Evolutionary conservation across 1,139 yeast species (phyloP).

Genomic region (Magnusiomyces sp.): DNA sequence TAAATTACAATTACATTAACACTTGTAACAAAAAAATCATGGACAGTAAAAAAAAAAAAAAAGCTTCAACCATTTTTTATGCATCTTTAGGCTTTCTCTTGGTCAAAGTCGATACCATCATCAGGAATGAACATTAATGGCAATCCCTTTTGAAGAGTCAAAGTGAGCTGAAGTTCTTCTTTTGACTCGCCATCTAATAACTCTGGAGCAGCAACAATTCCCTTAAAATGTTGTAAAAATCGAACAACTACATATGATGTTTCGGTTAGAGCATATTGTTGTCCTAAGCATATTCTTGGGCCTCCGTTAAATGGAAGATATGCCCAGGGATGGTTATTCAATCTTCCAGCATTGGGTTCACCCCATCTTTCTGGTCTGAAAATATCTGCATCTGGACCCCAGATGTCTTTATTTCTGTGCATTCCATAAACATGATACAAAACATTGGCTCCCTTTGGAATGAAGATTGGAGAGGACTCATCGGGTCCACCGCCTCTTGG

Average conservation of each 20-base stretch:
- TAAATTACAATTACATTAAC: no score
- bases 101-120: background rate
- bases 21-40: no score
- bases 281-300: conserved; percentile 51
- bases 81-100: no score
- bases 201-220: conserved; percentile 16
- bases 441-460: conserved; percentile 20
- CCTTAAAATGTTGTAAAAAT: conserved; percentile 33
- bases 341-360: conserved; percentile 12
- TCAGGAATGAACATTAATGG: background rate
- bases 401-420: conserved; percentile 39
- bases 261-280: conserved; percentile 51
- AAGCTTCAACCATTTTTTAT: no score
- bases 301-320: conserved; percentile 45
- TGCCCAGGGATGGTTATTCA: conserved; percentile 24
- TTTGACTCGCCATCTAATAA: background rate
- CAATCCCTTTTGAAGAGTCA: conserved; percentile 1
- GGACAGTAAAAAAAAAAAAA: no score
- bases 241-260: conserved; percentile 42
- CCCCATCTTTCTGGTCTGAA: conserved; percentile 47
- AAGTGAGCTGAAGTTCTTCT: background rate
- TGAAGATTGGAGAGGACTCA: conserved; percentile 17
- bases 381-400: conserved; percentile 42
- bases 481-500: conserved; percentile 41
- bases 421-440: conserved; percentile 24